phyloP scores from a whole-genome alignment of 2,329 filamentous ascomycete species.

The Curvularia hawaiiensis region DNA sequence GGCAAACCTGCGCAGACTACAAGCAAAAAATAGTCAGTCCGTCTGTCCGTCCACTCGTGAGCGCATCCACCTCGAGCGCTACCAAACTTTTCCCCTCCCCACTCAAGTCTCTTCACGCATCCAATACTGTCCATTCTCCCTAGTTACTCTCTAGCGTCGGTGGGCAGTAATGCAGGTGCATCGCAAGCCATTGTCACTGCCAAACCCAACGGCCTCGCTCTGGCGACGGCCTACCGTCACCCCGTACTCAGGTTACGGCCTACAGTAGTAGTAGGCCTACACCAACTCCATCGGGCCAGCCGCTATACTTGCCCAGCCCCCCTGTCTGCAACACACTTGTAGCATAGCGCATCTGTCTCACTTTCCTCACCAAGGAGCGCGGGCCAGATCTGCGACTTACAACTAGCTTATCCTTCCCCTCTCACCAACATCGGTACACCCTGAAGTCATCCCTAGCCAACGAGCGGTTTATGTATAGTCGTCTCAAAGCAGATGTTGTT shows the following conservation, averaged over 20 bases:
- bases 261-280: constrained; percentile 4
- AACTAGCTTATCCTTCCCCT: constrained; percentile 4
- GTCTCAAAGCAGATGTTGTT: constrained; percentile 25
- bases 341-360: constrained; percentile 2
- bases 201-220: constrained; percentile 14
- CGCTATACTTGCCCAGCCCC: constrained; percentile 34
- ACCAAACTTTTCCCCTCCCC: constrained; percentile 6
- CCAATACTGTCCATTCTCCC: constrained; percentile 25
- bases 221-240: constrained; percentile 6
- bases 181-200: constrained; percentile 27
- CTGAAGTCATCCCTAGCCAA: background rate
- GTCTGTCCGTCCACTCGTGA: constrained; percentile 10
- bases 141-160: constrained; percentile 18
- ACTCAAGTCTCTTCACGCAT: constrained; percentile 9
- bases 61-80: constrained; percentile 12
- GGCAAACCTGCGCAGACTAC: constrained; percentile 14
- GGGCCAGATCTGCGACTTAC: constrained; percentile 7
- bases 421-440: background rate
- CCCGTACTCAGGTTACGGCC: constrained; percentile 9
- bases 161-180: constrained; percentile 12
- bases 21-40: constrained; percentile 1
- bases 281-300: constrained; percentile 17
- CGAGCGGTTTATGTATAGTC: constrained; percentile 18
- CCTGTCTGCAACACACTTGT: constrained; percentile 12
- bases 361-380: constrained; percentile 1